Conservation (phyloP, 1,139 yeast genomes). For the Williopsis jadinii region DNA sequence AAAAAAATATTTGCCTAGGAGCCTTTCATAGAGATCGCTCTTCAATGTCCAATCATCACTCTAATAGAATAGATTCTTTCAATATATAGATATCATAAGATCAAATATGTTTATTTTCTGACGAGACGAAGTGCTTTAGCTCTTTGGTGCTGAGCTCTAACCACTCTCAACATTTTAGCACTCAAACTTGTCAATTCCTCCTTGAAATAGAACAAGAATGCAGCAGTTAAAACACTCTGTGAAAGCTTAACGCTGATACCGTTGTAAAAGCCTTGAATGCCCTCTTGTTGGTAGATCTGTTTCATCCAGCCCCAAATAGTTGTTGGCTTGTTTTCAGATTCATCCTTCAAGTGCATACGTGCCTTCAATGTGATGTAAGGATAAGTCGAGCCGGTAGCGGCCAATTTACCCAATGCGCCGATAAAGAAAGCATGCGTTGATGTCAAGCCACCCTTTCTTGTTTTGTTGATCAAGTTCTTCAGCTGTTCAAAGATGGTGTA, state of each 20-base stretch:
- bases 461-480: slow-evolving; percentile 54
- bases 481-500: slow-evolving; percentile 88
- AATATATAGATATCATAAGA: too few relatives aligned
- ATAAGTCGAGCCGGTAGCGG: slow-evolving; percentile 81
- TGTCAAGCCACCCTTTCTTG: slow-evolving; percentile 34
- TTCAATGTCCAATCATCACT: too few relatives aligned
- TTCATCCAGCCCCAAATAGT: slow-evolving; percentile 23
- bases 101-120: neutral
- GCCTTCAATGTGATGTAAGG: slow-evolving; percentile 89
- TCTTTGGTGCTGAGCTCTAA: slow-evolving; percentile 4
- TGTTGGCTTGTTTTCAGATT: slow-evolving; percentile 14
- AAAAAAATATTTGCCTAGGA: slow-evolving; percentile 30
- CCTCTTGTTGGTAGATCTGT: slow-evolving; percentile 59
- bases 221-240: slow-evolving; percentile 84
- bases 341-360: slow-evolving; percentile 62
- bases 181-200: slow-evolving; percentile 67
- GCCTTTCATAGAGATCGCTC: too few relatives aligned
- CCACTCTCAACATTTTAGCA: slow-evolving; percentile 36
- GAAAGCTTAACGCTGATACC: slow-evolving; percentile 75
- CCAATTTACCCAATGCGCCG: slow-evolving; percentile 85
- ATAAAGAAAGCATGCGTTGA: slow-evolving; percentile 61
- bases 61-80: too few relatives aligned
- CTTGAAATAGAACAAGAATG: slow-evolving; percentile 84
- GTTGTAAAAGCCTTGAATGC: slow-evolving; percentile 65
- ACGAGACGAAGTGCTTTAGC: neutral